Evolutionary conservation across 129 eudicot genomes (phyloP).

Genomic region (Apium graveolens): DNA sequence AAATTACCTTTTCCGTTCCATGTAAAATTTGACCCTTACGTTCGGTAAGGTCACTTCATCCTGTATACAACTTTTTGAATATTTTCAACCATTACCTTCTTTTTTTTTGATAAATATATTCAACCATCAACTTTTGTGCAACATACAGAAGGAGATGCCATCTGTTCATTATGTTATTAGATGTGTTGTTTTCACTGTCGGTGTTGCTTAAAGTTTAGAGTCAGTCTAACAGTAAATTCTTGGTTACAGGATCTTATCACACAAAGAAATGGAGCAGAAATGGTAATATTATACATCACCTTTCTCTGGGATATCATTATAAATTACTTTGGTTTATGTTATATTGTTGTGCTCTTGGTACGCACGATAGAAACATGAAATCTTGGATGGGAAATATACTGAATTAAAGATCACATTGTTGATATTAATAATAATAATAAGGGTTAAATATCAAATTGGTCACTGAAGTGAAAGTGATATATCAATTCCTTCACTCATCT

Average conservation of each 20-base stretch:
- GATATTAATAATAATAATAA: too few relatives aligned
- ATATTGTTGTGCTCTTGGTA: neutral
- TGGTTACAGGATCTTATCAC: constrained; percentile 49
- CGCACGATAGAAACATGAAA: neutral
- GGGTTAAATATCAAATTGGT: too few relatives aligned
- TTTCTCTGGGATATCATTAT: neutral
- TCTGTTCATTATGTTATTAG: neutral
- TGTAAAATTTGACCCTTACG: neutral
- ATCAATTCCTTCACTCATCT: too few relatives aligned
- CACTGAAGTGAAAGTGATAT: too few relatives aligned
- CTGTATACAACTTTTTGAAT: neutral
- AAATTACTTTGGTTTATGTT: neutral
- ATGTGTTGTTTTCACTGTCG: neutral
- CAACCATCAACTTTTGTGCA: neutral
- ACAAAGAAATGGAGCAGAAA: constrained; percentile 35
- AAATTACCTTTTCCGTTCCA: neutral
- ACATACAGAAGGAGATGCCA: neutral
- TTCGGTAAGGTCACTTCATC: neutral
- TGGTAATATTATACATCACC: constrained; percentile 25
- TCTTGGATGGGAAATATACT: neutral
- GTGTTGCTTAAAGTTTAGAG: neutral
- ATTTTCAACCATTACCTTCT: too few relatives aligned
- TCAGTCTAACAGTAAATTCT: constrained; percentile 11
- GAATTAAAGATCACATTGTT: too few relatives aligned
- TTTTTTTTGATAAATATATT: too few relatives aligned